Base-by-base conservation (phyloP, 1,284 basidiomycete species). In the Moesziomyces globuligerus region DNA sequence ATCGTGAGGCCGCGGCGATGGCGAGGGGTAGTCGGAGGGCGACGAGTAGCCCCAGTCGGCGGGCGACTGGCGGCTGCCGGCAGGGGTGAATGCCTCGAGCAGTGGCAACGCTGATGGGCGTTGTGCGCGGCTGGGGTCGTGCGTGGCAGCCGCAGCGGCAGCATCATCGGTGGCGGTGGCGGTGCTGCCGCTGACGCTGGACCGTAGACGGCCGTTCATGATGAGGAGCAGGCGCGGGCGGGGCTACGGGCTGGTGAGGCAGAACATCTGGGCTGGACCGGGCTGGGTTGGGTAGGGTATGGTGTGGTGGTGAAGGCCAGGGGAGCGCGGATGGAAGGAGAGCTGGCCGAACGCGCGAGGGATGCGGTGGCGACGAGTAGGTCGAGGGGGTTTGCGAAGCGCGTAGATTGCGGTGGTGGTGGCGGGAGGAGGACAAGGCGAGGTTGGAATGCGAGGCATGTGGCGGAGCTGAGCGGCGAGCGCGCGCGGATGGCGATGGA, bases 21-120 rank as follows among this genome's bases (percentile, higher is more conserved):
- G 58, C 4, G 50, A 49, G 2, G 51, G 50, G 21, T 54, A 54
- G 25, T 45, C 32, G 28, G 58, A 61, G 15, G 51, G 47, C 23
- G 58, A 48, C 25, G 58, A 61, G 28, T 49, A 49, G 46, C 40
- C 47, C 17, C n/a, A 54, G 20, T 46, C 41, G 8, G 20, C 51
- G 4, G 58, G 43, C 3, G 51, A 46, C 26, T 44, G 47, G 1
- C 42, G 58, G 18, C 17, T 48, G 20, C 24, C 28, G 13, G 51
- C 24, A 15, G 46, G 25, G 24, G 3, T 46, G 46, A 43, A n/a
- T 38, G 2, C 21, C 15, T 15, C 45, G 8, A 20, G 57, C 7
- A 34, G 6, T 4, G 32, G 32, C 5, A 34, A 17, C 17, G 32
- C 15, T 34, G 32, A 17, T 17, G 32, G 32, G 17, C 17, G 32